Conservation (phyloP, 2,329 filamentous ascomycete genomes). For the Hypoxylon sp. region DNA sequence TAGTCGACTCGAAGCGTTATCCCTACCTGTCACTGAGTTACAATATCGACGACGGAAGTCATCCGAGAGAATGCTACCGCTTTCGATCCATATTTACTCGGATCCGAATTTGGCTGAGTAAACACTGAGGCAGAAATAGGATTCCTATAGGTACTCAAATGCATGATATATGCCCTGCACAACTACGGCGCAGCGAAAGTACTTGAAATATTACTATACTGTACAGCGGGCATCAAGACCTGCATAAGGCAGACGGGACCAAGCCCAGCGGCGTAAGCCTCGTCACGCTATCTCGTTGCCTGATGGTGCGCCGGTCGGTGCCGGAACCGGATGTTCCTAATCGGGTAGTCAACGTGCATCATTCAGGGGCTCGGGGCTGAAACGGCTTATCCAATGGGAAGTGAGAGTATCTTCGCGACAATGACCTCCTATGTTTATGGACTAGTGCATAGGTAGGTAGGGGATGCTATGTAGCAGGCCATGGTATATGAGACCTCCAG, state of each 20-base stretch:
- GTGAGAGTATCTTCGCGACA: neutral
- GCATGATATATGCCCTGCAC: neutral
- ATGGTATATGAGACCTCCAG: neutral
- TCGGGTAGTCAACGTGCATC: constrained; percentile 8
- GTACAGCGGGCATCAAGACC: neutral
- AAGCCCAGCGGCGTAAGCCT: constrained; percentile 2
- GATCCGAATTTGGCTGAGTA: neutral
- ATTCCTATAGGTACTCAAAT: neutral
- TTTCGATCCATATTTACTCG: neutral
- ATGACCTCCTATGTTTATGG: neutral
- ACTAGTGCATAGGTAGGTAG: no score
- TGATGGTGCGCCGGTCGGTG: neutral
- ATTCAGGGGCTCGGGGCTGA: constrained; percentile 15
- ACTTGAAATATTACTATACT: no score
- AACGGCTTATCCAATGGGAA: constrained; percentile 14
- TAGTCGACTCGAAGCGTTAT: neutral
- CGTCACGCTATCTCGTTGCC: neutral
- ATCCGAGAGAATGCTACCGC: neutral
- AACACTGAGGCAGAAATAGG: no score
- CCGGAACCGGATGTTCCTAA: constrained; percentile 2
- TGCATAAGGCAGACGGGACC: neutral
- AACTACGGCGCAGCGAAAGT: constrained; percentile 1
- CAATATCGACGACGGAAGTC: neutral
- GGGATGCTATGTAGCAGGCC: neutral
- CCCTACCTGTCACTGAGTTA: neutral